A percentile compares a stretch with the other conserved stretches of the same genome.
Evolutionary conservation across 768 basidiomycete genomes (phyloP).

Genomic region (Phylloporus arenicola): DNA sequence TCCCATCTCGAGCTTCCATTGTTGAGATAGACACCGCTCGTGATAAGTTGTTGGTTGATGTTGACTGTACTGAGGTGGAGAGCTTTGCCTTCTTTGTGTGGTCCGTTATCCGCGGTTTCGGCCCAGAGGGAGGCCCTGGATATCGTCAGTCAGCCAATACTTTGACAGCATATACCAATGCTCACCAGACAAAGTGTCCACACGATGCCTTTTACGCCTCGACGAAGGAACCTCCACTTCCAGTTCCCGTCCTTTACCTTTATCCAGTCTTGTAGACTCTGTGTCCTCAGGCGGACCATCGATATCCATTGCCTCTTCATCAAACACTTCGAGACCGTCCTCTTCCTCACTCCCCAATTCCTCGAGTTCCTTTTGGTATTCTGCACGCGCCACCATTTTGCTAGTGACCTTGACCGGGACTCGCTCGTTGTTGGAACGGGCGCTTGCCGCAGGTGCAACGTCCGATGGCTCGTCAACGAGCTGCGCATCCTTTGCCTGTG

Average conservation of each 20-base stretch:
- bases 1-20: conserved; percentile 22
- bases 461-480: conserved; percentile 32
- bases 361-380: conserved; percentile 54
- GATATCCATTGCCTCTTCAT: conserved; percentile 16
- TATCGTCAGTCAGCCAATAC: neutral
- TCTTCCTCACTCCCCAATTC: conserved; percentile 41
- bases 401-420: conserved; percentile 56
- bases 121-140: conserved; percentile 22
- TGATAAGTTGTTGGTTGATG: conserved; percentile 5
- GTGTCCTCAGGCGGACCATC: conserved; percentile 1
- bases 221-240: conserved; percentile 18
- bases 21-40: conserved; percentile 19
- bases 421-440: conserved; percentile 17
- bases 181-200: conserved; percentile 67
- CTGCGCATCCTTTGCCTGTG: conserved; percentile 44
- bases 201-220: conserved; percentile 46
- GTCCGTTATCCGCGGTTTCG: neutral
- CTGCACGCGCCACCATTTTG: conserved; percentile 68
- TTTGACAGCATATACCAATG: neutral
- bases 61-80: neutral
- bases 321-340: conserved; percentile 35
- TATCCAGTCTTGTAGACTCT: conserved; percentile 13
- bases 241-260: conserved; percentile 37
- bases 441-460: neutral
- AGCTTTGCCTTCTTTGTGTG: conserved; percentile 10